phyloP scores from a whole-genome alignment of 2,329 filamentous ascomycete species.

The Ilyonectria robusta region DNA sequence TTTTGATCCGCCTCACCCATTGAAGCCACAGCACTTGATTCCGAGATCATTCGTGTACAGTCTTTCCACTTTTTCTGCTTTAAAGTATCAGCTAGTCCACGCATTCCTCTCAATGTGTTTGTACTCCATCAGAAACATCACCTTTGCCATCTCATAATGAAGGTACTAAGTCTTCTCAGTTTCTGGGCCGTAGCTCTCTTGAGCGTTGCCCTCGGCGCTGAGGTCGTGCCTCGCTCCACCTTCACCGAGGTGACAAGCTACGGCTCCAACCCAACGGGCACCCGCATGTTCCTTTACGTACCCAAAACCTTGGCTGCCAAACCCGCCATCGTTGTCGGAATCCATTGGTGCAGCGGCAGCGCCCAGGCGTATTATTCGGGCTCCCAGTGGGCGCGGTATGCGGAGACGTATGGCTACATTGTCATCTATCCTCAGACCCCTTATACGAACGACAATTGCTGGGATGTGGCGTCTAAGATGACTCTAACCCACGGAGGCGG shows the following conservation, averaged over 20 bases:
- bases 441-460: constrained; percentile 61
- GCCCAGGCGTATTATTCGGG: constrained; percentile 65
- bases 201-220: constrained; percentile 22
- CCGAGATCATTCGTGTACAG: neutral
- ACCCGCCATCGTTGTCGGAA: constrained; percentile 66
- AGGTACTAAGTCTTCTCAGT: constrained; percentile 13
- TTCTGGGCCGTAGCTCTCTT: constrained; percentile 28
- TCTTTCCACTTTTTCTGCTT: neutral
- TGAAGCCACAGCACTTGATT: neutral
- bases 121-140: neutral
- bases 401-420: constrained; percentile 70
- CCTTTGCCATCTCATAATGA: constrained; percentile 17
- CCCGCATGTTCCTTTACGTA: constrained; percentile 50
- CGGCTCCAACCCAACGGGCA: constrained; percentile 39
- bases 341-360: constrained; percentile 70
- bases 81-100: neutral
- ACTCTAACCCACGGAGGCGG: constrained; percentile 66
- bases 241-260: constrained; percentile 39
- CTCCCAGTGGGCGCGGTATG: constrained; percentile 66
- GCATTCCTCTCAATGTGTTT: neutral
- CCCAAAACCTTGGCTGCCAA: constrained; percentile 56
- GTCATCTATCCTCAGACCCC: constrained; percentile 61
- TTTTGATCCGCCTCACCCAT: constrained; percentile 14
- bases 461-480: constrained; percentile 70
- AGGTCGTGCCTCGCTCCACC: constrained; percentile 38